Conservation (phyloP, 1,284 basidiomycete genomes). For the Trametes hirsuta region DNA sequence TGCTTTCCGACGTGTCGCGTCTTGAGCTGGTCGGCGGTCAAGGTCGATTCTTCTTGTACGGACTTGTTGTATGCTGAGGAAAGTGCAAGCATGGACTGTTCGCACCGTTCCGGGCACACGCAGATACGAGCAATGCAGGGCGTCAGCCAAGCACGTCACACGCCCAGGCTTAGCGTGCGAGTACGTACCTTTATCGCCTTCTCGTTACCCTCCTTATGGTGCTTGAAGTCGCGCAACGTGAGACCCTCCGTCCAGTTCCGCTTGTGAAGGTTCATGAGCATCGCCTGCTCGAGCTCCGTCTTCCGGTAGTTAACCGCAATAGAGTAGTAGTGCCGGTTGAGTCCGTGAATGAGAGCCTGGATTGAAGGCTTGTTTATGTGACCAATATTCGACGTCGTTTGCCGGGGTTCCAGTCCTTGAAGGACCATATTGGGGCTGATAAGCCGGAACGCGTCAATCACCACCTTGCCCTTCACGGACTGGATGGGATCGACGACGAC, state of each 20-base stretch:
- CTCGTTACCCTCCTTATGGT: constrained; percentile 86
- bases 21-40: constrained; percentile 89
- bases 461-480: constrained; percentile 98
- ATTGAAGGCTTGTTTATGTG: constrained; percentile 99
- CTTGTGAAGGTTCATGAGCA: constrained; percentile 98
- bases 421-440: constrained; percentile 89
- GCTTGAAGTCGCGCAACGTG: constrained; percentile 86
- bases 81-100: constrained; percentile 87
- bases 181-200: constrained; percentile 83
- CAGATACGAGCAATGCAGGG: constrained; percentile 17
- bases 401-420: constrained; percentile 92
- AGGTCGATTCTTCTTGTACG: constrained; percentile 92
- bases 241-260: constrained; percentile 97
- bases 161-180: constrained; percentile 21
- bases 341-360: constrained; percentile 93
- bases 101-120: constrained; percentile 23
- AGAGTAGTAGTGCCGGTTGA: constrained; percentile 97
- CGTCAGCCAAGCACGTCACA: constrained; percentile 21
- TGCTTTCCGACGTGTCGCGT: constrained; percentile 97
- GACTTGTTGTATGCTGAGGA: constrained; percentile 95
- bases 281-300: constrained; percentile 96
- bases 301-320: constrained; percentile 97
- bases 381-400: constrained; percentile 98
- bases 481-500: constrained; percentile 99
- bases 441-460: constrained; percentile 98